These are phyloP conservation scores for Rhamnella rubrinervis DNA, from an alignment of 331 rosid species.

Conservation along the genomic window DNA sequence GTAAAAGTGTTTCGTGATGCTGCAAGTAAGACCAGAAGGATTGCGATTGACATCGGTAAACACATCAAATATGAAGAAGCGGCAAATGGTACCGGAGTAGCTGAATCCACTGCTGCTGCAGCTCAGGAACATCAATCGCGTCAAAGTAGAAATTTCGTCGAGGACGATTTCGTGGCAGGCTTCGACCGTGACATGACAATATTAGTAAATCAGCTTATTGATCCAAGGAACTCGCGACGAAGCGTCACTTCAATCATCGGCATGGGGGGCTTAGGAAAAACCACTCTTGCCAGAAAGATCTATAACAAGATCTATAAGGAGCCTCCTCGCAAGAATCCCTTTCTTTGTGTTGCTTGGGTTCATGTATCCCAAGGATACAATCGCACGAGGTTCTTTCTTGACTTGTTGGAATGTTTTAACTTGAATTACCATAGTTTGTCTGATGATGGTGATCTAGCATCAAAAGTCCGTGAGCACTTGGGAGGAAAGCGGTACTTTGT, in stretches of 20 bases:
- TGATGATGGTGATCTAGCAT: neutral
- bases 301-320: neutral
- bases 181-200: too few relatives aligned
- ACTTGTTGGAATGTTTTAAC: neutral
- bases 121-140: too few relatives aligned
- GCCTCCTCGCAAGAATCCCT: neutral
- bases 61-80: too few relatives aligned
- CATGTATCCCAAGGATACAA: neutral
- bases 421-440: neutral
- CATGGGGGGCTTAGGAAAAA: constrained; percentile 14
- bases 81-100: too few relatives aligned
- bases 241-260: neutral
- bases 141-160: too few relatives aligned
- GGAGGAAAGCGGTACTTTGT: neutral
- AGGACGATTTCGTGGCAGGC: too few relatives aligned
- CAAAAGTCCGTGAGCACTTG: neutral
- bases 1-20: too few relatives aligned
- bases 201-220: too few relatives aligned
- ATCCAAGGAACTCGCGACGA: neutral
- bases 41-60: too few relatives aligned
- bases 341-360: constrained; percentile 10
- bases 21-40: too few relatives aligned
- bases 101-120: too few relatives aligned
- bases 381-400: neutral
- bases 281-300: neutral